phyloP scores from a whole-genome alignment of 1,139 yeast genomes.

The Pneumocystis carinii region DNA sequence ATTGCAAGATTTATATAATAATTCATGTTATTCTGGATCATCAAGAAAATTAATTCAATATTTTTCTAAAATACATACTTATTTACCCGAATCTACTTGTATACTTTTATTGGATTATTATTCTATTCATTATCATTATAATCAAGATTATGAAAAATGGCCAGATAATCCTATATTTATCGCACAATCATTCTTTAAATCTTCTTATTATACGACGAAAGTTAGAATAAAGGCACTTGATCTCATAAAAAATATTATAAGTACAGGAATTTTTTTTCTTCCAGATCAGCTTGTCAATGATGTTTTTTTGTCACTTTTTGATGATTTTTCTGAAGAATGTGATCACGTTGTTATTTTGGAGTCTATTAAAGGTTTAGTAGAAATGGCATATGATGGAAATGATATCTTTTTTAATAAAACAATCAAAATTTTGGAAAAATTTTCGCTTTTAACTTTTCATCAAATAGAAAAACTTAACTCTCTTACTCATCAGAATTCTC shows the following conservation, averaged over 20 bases:
- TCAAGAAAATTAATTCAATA: conserved; percentile 32
- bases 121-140: conserved; percentile 32
- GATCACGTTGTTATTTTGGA: conserved; percentile 6
- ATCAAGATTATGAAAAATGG: conserved; percentile 43
- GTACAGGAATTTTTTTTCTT: conserved; percentile 22
- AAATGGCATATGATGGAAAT: conserved; percentile 22
- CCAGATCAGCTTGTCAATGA: conserved; percentile 6
- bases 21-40: conserved; percentile 28
- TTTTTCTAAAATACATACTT: conserved; percentile 29
- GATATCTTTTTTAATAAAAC: background rate
- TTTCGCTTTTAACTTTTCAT: background rate
- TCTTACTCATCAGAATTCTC: background rate
- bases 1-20: conserved; percentile 6
- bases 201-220: conserved; percentile 21
- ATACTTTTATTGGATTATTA: conserved; percentile 35
- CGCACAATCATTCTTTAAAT: conserved; percentile 34
- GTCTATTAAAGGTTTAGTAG: conserved; percentile 12
- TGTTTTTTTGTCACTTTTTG: conserved; percentile 10
- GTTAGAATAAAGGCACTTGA: conserved; percentile 31
- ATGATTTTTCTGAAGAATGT: conserved; percentile 7
- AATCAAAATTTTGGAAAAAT: background rate
- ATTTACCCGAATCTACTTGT: conserved; percentile 28
- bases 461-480: background rate
- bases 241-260: conserved; percentile 33
- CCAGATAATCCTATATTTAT: conserved; percentile 33